Percentiles rank a stretch among this genome's conserved stretches.
Conservation (phyloP, 225 moss, liverwort and hornwort species). For the Bryum argenteum region DNA sequence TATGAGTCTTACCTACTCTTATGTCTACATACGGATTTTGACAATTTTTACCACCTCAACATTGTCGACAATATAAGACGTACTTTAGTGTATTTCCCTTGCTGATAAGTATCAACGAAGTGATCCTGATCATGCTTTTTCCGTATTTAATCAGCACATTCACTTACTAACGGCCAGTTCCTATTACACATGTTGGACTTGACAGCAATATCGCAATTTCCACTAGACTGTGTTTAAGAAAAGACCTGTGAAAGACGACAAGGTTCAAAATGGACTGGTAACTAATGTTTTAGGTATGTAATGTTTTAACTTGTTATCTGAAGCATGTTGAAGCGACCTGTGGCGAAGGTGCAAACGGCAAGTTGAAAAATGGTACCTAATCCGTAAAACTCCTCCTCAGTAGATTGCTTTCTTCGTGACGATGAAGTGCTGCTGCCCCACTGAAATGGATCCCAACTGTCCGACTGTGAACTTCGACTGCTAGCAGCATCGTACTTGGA, state of each 20-base stretch:
- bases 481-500: constrained; percentile 77
- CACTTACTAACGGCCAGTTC: not conserved
- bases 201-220: not conserved
- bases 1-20: constrained; percentile 31
- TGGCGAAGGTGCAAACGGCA: not conserved
- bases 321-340: not conserved
- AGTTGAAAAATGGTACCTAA: constrained; percentile 49
- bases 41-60: not conserved
- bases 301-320: not conserved
- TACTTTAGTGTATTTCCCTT: not conserved
- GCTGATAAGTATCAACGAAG: not conserved
- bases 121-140: not conserved
- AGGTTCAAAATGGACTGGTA: not conserved
- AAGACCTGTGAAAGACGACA: not conserved
- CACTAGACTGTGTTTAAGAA: not conserved
- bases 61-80: not conserved
- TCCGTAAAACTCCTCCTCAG: constrained; percentile 79
- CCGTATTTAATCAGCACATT: not conserved
- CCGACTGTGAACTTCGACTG: constrained; percentile 49
- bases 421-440: constrained; percentile 55
- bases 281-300: too few relatives aligned
- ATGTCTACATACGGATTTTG: too few relatives aligned
- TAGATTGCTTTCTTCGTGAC: constrained; percentile 41
- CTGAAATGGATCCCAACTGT: constrained; percentile 81
- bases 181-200: not conserved